phyloP scores from a whole-genome alignment of 179 eudicot species.

The Beta lomatogona region DNA sequence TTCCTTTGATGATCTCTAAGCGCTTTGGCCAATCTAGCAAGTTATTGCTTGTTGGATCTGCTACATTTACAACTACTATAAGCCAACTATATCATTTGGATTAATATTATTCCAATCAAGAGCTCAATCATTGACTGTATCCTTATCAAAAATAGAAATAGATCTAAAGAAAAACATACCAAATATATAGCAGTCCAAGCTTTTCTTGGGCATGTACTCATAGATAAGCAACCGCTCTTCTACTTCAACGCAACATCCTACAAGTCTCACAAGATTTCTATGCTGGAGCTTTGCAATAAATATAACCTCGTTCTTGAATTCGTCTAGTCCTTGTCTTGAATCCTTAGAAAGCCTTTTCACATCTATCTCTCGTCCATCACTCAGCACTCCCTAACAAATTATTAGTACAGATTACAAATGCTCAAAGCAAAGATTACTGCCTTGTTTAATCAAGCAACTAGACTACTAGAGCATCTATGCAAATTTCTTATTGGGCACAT shows the following conservation, averaged over 20 bases:
- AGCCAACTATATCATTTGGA: not conserved
- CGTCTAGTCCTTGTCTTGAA: conserved; percentile 34
- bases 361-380: conserved; percentile 29
- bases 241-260: conserved; percentile 32
- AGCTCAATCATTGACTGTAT: not conserved
- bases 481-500: no score
- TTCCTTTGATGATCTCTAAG: conserved; percentile 21
- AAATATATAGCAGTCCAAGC: conserved; percentile 30
- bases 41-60: conserved; percentile 19
- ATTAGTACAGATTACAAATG: not conserved
- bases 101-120: not conserved
- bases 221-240: conserved; percentile 34
- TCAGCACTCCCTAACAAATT: conserved; percentile 20
- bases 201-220: conserved; percentile 37
- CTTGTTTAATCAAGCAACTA: no score
- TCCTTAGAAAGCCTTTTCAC: conserved; percentile 36
- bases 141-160: not conserved
- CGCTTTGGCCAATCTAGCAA: conserved; percentile 28
- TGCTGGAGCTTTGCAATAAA: conserved; percentile 39
- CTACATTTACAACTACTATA: not conserved
- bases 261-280: conserved; percentile 34
- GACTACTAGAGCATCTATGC: no score
- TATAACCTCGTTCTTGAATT: conserved; percentile 23
- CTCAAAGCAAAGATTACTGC: no score
- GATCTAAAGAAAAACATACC: conserved; percentile 17